Evolutionary conservation across 331 rosid species (phyloP).

Genomic region (Erythrophleum ivorense): DNA sequence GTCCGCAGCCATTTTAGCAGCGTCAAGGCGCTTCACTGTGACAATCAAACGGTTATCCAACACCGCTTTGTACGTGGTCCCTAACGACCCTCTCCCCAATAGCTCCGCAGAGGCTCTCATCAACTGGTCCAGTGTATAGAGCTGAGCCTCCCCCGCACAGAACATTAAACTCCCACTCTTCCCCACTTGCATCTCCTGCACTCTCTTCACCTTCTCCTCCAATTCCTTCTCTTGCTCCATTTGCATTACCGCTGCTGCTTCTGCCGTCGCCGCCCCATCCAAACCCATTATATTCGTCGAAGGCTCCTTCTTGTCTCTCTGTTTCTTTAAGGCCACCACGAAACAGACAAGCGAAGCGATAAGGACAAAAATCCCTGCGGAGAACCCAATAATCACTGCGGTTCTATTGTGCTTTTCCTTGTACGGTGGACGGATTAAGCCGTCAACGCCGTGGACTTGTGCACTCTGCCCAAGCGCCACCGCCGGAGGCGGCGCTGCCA

Average conservation of each 20-base stretch:
- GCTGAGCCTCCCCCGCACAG: conserved; percentile 89
- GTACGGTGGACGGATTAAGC: conserved; percentile 48
- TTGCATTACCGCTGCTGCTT: conserved; percentile 64
- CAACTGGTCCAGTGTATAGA: conserved; percentile 83
- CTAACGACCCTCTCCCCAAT: conserved; percentile 74
- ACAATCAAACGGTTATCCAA: conserved; percentile 83
- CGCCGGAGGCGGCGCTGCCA: conserved; percentile 43
- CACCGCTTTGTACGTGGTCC: conserved; percentile 83
- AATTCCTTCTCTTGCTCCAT: conserved; percentile 76
- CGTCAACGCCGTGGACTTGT: conserved; percentile 54
- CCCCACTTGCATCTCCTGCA: conserved; percentile 51
- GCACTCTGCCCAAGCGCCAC: conserved; percentile 52
- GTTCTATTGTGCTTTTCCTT: conserved; percentile 49
- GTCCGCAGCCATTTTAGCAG: conserved; percentile 50
- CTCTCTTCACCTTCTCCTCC: conserved; percentile 77
- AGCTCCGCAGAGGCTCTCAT: conserved; percentile 90
- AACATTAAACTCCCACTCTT: conserved; percentile 82
- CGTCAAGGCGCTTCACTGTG: conserved; percentile 81
- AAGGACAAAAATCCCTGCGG: conserved; percentile 50
- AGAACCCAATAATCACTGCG: conserved; percentile 64
- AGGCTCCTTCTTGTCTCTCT: conserved; percentile 29
- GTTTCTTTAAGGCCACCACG: conserved; percentile 52
- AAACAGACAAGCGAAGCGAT: conserved; percentile 58
- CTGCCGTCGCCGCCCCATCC: conserved; percentile 53
- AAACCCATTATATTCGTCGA: conserved; percentile 35